These are phyloP conservation scores for Sugiyamaella mastotermitis DNA, from an alignment of 805 yeast species.

Conservation along the genomic window DNA sequence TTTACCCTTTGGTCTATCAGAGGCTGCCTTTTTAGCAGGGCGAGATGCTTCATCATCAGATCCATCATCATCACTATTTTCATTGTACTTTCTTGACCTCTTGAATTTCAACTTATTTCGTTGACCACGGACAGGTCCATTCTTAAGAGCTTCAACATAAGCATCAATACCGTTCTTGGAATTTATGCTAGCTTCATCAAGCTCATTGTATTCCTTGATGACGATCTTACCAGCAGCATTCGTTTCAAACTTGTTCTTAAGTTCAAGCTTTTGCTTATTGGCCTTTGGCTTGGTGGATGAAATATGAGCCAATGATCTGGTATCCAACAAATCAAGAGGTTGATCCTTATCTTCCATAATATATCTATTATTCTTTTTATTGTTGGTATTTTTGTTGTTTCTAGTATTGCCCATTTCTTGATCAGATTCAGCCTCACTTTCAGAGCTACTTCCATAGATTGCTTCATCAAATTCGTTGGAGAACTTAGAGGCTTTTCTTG, in stretches of 20 bases:
- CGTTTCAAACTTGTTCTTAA: constrained; percentile 35
- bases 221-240: constrained; percentile 64
- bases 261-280: constrained; percentile 31
- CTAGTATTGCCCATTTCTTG: constrained; percentile 14
- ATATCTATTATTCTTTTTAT: constrained; percentile 40
- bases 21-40: constrained; percentile 6
- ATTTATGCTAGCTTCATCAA: constrained; percentile 20
- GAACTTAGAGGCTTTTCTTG: constrained; percentile 30
- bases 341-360: constrained; percentile 69
- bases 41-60: constrained; percentile 40
- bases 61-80: constrained; percentile 50
- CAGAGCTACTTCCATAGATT: constrained; percentile 67
- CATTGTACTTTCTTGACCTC: constrained; percentile 48
- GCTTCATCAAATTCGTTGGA: constrained; percentile 92
- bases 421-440: constrained; percentile 45
- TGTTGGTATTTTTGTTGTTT: constrained; percentile 15
- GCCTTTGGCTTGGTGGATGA: constrained; percentile 81
- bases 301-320: constrained; percentile 77
- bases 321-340: constrained; percentile 86
- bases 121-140: constrained; percentile 93
- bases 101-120: constrained; percentile 84
- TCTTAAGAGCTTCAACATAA: constrained; percentile 86
- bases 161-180: constrained; percentile 65
- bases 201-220: constrained; percentile 38
- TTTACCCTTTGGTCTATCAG: too few relatives aligned